These are phyloP conservation scores for Berberis vulgaris DNA, from an alignment of 164 flowering plant genomes.

Conservation along the genomic window DNA sequence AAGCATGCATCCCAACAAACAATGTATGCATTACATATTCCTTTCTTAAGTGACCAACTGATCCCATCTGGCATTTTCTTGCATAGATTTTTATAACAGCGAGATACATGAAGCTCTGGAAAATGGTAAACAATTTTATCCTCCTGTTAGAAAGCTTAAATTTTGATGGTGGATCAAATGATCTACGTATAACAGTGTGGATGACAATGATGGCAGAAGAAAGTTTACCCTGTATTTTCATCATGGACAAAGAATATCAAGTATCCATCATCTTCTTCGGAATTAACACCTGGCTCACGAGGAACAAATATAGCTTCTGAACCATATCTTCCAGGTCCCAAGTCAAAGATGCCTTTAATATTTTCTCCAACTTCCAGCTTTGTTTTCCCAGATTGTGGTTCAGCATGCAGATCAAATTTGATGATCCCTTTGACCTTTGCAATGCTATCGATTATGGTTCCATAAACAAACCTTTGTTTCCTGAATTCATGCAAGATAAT, in stretches of 20 bases:
- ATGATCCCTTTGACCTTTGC: constrained; percentile 74
- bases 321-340: constrained; percentile 83
- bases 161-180: too few species aligned
- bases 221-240: constrained; percentile 69
- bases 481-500: constrained; percentile 27
- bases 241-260: constrained; percentile 83
- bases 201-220: constrained; percentile 1
- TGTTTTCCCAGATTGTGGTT: constrained; percentile 62
- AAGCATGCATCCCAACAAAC: too few species aligned
- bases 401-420: constrained; percentile 84
- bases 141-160: too few species aligned
- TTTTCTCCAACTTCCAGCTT: constrained; percentile 87
- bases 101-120: too few species aligned
- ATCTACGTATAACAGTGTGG: background rate
- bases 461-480: constrained; percentile 86
- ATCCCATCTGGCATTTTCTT: too few species aligned
- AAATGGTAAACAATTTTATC: too few species aligned
- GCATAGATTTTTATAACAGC: too few species aligned
- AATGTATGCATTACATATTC: too few species aligned
- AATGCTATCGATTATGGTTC: constrained; percentile 60
- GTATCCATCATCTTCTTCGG: constrained; percentile 98
- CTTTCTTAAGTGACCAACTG: too few species aligned
- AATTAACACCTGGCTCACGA: constrained; percentile 48
- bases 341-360: constrained; percentile 68
- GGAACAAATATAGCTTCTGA: constrained; percentile 95